Conservation (phyloP, 2,329 filamentous ascomycete genomes). For the Pyricularia sp. region DNA sequence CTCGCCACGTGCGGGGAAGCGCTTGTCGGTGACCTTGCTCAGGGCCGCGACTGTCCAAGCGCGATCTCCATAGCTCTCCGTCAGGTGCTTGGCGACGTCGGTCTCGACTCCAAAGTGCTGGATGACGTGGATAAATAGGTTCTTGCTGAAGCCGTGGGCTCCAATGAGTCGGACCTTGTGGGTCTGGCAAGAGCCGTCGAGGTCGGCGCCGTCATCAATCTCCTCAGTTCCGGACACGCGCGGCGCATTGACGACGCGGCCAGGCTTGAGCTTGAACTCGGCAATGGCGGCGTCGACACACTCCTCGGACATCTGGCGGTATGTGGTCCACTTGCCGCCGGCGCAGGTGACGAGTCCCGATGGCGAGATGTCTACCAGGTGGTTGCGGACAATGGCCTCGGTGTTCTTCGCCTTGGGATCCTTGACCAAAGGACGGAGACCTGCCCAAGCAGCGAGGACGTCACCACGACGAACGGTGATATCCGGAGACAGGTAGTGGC, state of each 20-base stretch:
- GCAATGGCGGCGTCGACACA: slow-evolving; percentile 71
- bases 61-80: slow-evolving; percentile 80
- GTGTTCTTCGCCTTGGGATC: slow-evolving; percentile 77
- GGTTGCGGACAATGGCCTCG: slow-evolving; percentile 74
- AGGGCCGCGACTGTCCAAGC: slow-evolving; percentile 85
- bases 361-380: slow-evolving; percentile 65
- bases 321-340: slow-evolving; percentile 83
- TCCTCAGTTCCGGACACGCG: slow-evolving; percentile 58
- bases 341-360: slow-evolving; percentile 73
- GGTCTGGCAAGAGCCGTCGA: slow-evolving; percentile 67
- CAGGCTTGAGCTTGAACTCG: slow-evolving; percentile 45
- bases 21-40: slow-evolving; percentile 63
- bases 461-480: slow-evolving; percentile 66
- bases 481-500: slow-evolving; percentile 66
- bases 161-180: slow-evolving; percentile 65
- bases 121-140: slow-evolving; percentile 89
- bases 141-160: slow-evolving; percentile 75
- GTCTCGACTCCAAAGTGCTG: slow-evolving; percentile 90
- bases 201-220: slow-evolving; percentile 61
- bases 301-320: slow-evolving; percentile 82
- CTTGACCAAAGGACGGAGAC: slow-evolving; percentile 68
- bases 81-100: slow-evolving; percentile 82
- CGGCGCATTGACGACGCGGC: slow-evolving; percentile 33
- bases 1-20: slow-evolving; percentile 76
- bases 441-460: slow-evolving; percentile 72